Conservation (phyloP, 192 early-diverging fungal genomes). For the Coemansia reversa region DNA sequence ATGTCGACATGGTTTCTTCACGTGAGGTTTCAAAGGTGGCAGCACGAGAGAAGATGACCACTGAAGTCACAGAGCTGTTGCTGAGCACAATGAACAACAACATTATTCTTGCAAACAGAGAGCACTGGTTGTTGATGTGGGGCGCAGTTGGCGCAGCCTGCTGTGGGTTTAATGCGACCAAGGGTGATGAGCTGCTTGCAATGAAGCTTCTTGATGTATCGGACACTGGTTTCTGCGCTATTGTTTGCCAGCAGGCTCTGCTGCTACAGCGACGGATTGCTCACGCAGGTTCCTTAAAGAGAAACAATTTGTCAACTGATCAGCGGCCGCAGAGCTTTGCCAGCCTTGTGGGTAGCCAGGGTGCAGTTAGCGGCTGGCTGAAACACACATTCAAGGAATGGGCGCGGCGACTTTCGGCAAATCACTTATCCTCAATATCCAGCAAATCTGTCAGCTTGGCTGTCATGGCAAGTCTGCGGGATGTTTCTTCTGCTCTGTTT, state of each 20-base stretch:
- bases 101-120: not conserved
- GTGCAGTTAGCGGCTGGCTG: slow-evolving; percentile 20
- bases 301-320: not conserved
- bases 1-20: not conserved
- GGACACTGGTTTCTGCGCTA: not conserved
- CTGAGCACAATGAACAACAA: not conserved
- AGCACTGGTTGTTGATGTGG: slow-evolving; percentile 17
- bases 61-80: slow-evolving; percentile 3
- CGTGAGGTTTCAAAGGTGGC: slow-evolving; percentile 7
- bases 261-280: slow-evolving; percentile 20
- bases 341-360: not conserved
- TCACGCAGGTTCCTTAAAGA: not conserved
- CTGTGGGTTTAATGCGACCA: slow-evolving; percentile 12
- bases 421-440: not conserved
- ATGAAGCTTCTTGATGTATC: not conserved
- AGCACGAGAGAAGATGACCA: slow-evolving; percentile 17
- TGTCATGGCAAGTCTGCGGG: slow-evolving; percentile 5
- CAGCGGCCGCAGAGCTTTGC: not conserved
- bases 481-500: slow-evolving; percentile 15
- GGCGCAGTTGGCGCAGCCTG: slow-evolving; percentile 10
- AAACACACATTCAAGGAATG: slow-evolving; percentile 32
- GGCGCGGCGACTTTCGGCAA: slow-evolving; percentile 7
- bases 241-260: slow-evolving; percentile 12
- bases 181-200: slow-evolving; percentile 10
- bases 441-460: not conserved